phyloP scores from a whole-genome alignment of 352 stramenopile species.

The Pythium phragmiticola region DNA sequence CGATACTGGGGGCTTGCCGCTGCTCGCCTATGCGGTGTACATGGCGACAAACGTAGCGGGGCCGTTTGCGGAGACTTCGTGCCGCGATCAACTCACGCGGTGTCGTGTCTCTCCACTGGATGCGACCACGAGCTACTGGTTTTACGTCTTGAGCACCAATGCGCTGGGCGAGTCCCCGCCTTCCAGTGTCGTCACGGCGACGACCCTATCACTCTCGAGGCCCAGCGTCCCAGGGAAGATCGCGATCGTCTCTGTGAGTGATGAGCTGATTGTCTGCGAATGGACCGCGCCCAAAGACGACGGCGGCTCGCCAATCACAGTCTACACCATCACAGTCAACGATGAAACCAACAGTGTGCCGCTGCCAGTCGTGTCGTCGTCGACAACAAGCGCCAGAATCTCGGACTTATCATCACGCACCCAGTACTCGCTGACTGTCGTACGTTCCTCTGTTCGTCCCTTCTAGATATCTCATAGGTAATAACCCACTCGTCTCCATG shows the following conservation, averaged over 20 bases:
- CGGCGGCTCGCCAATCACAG: slow-evolving; percentile 36
- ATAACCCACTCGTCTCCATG: neutral
- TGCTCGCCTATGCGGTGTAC: slow-evolving; percentile 38
- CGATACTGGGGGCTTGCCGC: slow-evolving; percentile 45
- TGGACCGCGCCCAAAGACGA: slow-evolving; percentile 41
- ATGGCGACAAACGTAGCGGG: slow-evolving; percentile 23
- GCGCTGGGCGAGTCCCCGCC: slow-evolving; percentile 33
- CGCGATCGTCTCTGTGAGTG: slow-evolving; percentile 30
- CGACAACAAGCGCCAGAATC: neutral
- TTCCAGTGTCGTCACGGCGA: slow-evolving; percentile 21
- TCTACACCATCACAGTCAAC: slow-evolving; percentile 29
- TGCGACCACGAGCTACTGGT: slow-evolving; percentile 41
- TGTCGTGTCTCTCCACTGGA: slow-evolving; percentile 34
- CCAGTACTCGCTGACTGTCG: slow-evolving; percentile 42
- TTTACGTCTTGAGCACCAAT: slow-evolving; percentile 39
- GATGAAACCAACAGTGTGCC: slow-evolving; percentile 1
- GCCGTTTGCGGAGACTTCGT: slow-evolving; percentile 24
- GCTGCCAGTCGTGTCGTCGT: neutral
- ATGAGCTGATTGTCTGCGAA: slow-evolving; percentile 27
- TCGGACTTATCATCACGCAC: slow-evolving; percentile 19
- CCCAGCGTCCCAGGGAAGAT: slow-evolving; percentile 37
- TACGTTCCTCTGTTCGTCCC: slow-evolving; percentile 25
- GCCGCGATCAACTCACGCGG: slow-evolving; percentile 23
- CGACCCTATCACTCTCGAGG: slow-evolving; percentile 28
- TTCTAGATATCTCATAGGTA: neutral